Evolutionary conservation across 2,329 filamentous ascomycete species (phyloP), one percentile per base, ranked within the genome.

Genomic region (Aspergillus unguis): DNA sequence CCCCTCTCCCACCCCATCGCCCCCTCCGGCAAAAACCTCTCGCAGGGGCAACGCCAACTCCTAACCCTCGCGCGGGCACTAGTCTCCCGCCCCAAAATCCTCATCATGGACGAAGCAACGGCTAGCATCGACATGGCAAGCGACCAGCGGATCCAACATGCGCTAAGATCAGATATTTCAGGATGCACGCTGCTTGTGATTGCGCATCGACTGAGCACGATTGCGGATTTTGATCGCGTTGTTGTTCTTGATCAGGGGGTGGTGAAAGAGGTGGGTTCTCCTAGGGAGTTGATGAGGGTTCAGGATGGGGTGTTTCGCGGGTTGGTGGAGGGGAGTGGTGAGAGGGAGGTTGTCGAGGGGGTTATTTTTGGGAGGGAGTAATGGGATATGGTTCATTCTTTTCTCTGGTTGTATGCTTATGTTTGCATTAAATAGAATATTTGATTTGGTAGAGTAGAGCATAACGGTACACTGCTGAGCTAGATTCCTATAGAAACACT

Each of bases 41-140:
- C 54, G 0, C 54, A 53, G 23, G 54, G 54, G n/a, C 54, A 56
- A 11, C 32, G 47, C 1, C 54, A 56, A 9, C 41, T 56, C 1
- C 44, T 56, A 6, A 50, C 45, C n/a, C 50, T 56, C 25, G 50
- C 54, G 1, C 54, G 50, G 1, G 54, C 54, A 0, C 47, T 53
- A 0, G 37, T 56, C 5, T 50, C 50, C 3, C 37, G 44, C 1
- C 44, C 50, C 1, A 53, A 50, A 10, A 50, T 53, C 5, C 29
- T 53, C 17, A 45, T 56, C 23, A 47, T 53, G 36, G 54, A 56
- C 25, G 54, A 56, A 36, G 54, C 54, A 3, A 56, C 54, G 3
- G 44, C 50, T 3, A 48, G 42, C 3, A 45, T 56, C 5, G 54
- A 56, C 40, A 36, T 53, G 38, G 47, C 48, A 40, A 44, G 50